Evolutionary conservation across 441 rosid genomes (phyloP).

Genomic region (Corymbia calophylla): DNA sequence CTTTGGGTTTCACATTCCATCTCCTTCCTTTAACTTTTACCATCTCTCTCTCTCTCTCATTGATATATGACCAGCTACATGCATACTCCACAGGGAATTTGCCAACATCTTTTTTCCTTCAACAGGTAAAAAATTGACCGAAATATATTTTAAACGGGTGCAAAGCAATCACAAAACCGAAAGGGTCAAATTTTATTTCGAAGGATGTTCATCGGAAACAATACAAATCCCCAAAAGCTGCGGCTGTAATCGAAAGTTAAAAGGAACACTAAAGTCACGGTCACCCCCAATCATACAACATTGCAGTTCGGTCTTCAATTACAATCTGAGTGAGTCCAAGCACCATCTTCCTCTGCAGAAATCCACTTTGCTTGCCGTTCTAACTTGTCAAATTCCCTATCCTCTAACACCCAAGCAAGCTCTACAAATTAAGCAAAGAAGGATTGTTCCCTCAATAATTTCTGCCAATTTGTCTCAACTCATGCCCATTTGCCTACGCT

Average conservation of each 20-base stretch:
- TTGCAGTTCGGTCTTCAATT: no score
- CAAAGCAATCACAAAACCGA: neutral
- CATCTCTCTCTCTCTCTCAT: conserved; percentile 10
- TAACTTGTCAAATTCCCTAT: neutral
- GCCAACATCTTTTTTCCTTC: neutral
- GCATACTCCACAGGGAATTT: neutral
- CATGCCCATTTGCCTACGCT: neutral
- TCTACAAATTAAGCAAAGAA: neutral
- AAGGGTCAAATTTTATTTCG: neutral
- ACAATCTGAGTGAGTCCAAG: no score
- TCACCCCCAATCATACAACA: no score
- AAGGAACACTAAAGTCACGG: neutral
- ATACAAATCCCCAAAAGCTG: neutral
- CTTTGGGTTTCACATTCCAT: conserved; percentile 32
- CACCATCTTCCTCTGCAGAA: no score
- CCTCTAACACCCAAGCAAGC: neutral
- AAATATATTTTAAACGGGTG: neutral
- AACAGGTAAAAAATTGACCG: neutral
- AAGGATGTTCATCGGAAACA: neutral
- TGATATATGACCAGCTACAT: neutral
- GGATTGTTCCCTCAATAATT: neutral
- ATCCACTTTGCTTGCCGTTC: neutral
- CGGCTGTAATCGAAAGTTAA: neutral
- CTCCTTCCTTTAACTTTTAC: conserved; percentile 34
- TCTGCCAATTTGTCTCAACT: neutral